Percentiles rank a stretch among this genome's conserved stretches.
phyloP scores from a whole-genome alignment of 2,329 filamentous ascomycete genomes.

The Exophiala sp. region DNA sequence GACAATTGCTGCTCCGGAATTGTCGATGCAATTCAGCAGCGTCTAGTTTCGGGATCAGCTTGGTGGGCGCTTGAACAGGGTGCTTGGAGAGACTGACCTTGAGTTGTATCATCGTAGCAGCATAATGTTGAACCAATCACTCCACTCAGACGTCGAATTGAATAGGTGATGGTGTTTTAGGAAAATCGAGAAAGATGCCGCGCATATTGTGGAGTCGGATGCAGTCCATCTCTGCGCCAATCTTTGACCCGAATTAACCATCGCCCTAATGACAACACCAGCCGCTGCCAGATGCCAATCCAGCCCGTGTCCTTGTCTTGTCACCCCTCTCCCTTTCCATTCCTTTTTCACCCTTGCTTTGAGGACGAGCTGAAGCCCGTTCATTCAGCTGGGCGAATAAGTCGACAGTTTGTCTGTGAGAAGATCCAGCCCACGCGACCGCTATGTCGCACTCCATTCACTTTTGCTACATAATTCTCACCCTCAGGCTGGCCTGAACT shows the following conservation, averaged over 20 bases:
- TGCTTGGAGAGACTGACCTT: conserved; percentile 51
- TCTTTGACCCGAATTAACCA: background rate
- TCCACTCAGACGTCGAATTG: too few relatives aligned
- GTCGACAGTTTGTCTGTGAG: background rate
- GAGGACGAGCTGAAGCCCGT: background rate
- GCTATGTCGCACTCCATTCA: conserved; percentile 20
- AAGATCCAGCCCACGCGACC: conserved; percentile 16
- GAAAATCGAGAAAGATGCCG: background rate
- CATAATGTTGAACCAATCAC: conserved; percentile 23
- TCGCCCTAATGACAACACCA: background rate
- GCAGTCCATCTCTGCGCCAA: background rate
- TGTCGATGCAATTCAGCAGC: conserved; percentile 99
- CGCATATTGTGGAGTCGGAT: background rate
- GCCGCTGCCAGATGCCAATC: conserved; percentile 1
- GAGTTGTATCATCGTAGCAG: conserved; percentile 80
- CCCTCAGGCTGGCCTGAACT: conserved; percentile 23
- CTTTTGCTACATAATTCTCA: conserved; percentile 13
- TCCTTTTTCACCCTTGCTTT: background rate
- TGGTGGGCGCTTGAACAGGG: background rate
- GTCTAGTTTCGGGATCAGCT: conserved; percentile 54
- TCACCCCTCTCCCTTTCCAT: background rate
- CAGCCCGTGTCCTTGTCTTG: background rate
- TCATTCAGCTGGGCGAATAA: conserved; percentile 2
- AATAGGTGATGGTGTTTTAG: too few relatives aligned
- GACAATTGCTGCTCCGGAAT: conserved; percentile 94